Evolutionary conservation across 371 early-diverging fungal genomes (phyloP), one percentile per base, ranked within the genome.

Genomic region (Mucor saturninus): DNA sequence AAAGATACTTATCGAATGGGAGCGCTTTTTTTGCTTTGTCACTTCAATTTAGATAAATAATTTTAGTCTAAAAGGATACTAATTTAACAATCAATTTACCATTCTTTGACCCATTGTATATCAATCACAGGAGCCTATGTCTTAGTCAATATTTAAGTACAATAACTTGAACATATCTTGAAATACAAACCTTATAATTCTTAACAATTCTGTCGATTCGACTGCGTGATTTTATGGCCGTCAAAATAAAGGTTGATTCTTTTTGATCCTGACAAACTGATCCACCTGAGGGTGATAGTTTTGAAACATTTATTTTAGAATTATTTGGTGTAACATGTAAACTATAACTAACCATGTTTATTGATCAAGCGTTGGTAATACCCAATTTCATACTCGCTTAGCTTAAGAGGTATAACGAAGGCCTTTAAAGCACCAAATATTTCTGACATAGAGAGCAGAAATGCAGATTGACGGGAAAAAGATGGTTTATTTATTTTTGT

Each of bases 41-140:
- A 35, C 75, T 74, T 50, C 21, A 21, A 21, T 21, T 30, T 9
- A 5, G 39, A 11, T 21, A 32, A 55, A 28, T 4, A 32, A 9
- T 42, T 6, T 8, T 35, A 40, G 26, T 9, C 42, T 39, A 2
- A 13, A 11, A 28, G 14, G 5, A 21, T 40, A 40, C 39, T 7
- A 55, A 4, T 11, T 10, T 28, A 42, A 8, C 7, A 1, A 40
- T 4, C 40, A 37, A 45, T 55, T 45, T 56, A 79, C 79, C 76
- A 74, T 28, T 70, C 69, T 21, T 63, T 64, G 29, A 79, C n/a
- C 79, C 79, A 79, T 26, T 79, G 59, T 14, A 68, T 48, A 50
- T 65, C 57, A 9, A 74, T 32, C 11, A 76, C 64, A 14, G 76
- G 76, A 14, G 65, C 46, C 68, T 69, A 38, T 5, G n/a, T 4